These are phyloP conservation scores for Boletus rubescentipes DNA, from an alignment of 768 basidiomycete genomes.

Conservation along the genomic window DNA sequence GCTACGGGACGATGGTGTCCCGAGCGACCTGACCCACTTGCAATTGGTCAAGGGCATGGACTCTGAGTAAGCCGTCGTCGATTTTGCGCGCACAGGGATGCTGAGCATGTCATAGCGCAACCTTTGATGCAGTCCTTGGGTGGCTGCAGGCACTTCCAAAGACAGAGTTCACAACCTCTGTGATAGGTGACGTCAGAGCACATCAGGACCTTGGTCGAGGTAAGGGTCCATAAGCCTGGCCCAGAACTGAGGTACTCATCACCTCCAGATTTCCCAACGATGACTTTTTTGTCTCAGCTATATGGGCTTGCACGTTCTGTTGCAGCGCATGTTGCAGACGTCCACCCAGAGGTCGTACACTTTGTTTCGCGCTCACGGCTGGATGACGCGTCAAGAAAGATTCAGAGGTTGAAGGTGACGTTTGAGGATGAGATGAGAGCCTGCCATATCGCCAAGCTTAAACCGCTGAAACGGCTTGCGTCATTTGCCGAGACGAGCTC, in stretches of 20 bases:
- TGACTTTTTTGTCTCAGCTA: constrained; percentile 50
- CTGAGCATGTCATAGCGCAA: constrained; percentile 19
- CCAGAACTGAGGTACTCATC: neutral
- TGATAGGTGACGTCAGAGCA: constrained; percentile 24
- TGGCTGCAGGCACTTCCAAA: constrained; percentile 27
- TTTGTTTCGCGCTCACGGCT: constrained; percentile 19
- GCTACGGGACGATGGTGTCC: constrained; percentile 23
- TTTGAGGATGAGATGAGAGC: constrained; percentile 41
- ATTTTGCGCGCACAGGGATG: neutral
- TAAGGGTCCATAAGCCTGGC: neutral
- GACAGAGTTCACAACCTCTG: constrained; percentile 10
- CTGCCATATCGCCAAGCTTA: constrained; percentile 38
- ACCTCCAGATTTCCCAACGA: constrained; percentile 34
- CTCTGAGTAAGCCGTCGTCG: constrained; percentile 38
- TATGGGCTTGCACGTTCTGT: constrained; percentile 41
- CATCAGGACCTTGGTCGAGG: constrained; percentile 31
- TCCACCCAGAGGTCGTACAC: constrained; percentile 2
- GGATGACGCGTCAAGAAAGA: constrained; percentile 31
- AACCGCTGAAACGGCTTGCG: constrained; percentile 48
- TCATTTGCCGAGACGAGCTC: constrained; percentile 41
- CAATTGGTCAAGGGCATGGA: constrained; percentile 34
- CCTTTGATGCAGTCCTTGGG: constrained; percentile 23
- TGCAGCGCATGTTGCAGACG: constrained; percentile 17
- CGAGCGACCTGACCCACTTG: constrained; percentile 37
- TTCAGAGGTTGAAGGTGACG: constrained; percentile 32